Base-by-base conservation (phyloP, 176 grass and related monocot species). In the Aegilops tauschii region DNA sequence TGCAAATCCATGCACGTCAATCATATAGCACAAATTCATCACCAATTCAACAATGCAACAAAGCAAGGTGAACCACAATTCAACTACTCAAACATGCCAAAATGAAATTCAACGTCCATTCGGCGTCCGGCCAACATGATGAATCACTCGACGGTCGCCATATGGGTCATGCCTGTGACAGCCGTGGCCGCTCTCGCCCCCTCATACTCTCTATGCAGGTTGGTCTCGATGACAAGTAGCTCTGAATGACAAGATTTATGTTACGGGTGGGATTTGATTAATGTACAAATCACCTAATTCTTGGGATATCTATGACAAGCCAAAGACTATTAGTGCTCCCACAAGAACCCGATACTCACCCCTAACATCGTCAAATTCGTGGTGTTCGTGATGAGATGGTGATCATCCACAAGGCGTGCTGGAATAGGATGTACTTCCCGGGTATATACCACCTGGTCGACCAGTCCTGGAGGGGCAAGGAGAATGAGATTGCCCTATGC, bases 261-360 rank as follows among this genome's bases (percentile, higher is more conserved):
- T 98, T 17, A 84, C 77, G 14, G 75, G 86, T 28, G 91, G 91
- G 4, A 50, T 29, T 40, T 86, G 91, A 58, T 71, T 92, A 54
- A 93, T 83, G 8, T 83, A 84, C 73, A 72, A 82, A 45, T 82
- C 89, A 18, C 93, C 86, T 1, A 92, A 92, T 88, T 98, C 93
- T 9, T 95, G 93, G 95, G 89, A 95, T 56, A 84, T 93, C 34
- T 95, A 93, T 34, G 87, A 92, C 73, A 61, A 13, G 82, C 0
- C 36, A 90, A 87, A n/a, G 12, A 95, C 73, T 93, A 65, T 0
- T 98, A 93, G 91, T 78, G 82, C 3, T 70, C 86, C 1, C 89
- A 93, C 80, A 90, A 92, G 50, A 92, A 87, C 64, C 83, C 87
- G 12, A 88, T 95, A 85, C 80, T 90, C 32, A 87, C 89, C 27